Percentiles rank a stretch among this genome's conserved stretches.
Evolutionary conservation across 1,139 yeast genomes (phyloP).

Genomic region (Suhomyces wounanorum): DNA sequence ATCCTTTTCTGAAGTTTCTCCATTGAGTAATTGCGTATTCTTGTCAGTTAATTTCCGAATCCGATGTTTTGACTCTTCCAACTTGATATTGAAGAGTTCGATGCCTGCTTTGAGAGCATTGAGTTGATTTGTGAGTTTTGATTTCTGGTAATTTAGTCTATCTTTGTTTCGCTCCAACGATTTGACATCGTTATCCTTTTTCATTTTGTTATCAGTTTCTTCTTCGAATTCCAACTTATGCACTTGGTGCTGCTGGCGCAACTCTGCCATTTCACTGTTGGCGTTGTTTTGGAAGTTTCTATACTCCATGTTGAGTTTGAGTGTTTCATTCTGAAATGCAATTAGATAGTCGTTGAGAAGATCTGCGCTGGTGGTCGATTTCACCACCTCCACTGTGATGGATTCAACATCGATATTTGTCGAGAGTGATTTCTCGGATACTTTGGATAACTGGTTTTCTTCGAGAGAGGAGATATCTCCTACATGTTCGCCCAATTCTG

Average conservation of each 20-base stretch:
- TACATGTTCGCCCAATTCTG: slow-evolving; percentile 5
- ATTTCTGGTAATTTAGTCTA: slow-evolving; percentile 31
- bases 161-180: slow-evolving; percentile 38
- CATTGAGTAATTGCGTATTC: slow-evolving; percentile 22
- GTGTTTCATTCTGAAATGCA: slow-evolving; percentile 34
- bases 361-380: slow-evolving; percentile 13
- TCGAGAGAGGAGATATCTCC: slow-evolving; percentile 4
- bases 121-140: slow-evolving; percentile 34
- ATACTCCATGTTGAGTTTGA: slow-evolving; percentile 28
- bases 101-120: slow-evolving; percentile 25
- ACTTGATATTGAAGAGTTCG: slow-evolving; percentile 22
- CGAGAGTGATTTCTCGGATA: neutral
- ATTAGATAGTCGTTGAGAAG: slow-evolving; percentile 27
- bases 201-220: slow-evolving; percentile 33
- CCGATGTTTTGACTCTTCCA: slow-evolving; percentile 26
- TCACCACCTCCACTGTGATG: slow-evolving; percentile 15
- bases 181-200: slow-evolving; percentile 37
- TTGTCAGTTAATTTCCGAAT: slow-evolving; percentile 30
- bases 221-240: slow-evolving; percentile 34
- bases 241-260: slow-evolving; percentile 23
- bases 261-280: slow-evolving; percentile 25
- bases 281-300: slow-evolving; percentile 23
- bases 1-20: slow-evolving; percentile 26
- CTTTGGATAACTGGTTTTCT: neutral
- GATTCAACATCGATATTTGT: slow-evolving; percentile 10